A percentile compares a stretch with the other conserved stretches of the same genome.
These are phyloP conservation scores for Ulmus americana DNA, from an alignment of 331 rosid genomes.

Conservation along the genomic window DNA sequence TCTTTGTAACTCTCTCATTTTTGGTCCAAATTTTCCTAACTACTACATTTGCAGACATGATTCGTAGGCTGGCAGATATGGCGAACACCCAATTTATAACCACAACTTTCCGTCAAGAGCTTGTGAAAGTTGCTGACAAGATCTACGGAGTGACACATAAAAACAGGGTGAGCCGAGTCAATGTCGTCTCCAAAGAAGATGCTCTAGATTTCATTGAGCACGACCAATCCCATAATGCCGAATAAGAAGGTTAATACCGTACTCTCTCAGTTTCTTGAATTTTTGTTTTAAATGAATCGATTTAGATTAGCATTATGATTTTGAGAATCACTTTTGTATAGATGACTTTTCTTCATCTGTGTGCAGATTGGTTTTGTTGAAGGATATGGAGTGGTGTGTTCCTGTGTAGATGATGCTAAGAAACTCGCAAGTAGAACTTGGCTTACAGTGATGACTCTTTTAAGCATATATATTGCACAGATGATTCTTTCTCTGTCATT, in stretches of 20 bases:
- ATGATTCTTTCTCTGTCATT: too few species aligned
- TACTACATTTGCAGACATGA: constrained; percentile 58
- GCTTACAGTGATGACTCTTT: too few species aligned
- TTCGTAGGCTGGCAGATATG: constrained; percentile 80
- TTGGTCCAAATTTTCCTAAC: constrained; percentile 27
- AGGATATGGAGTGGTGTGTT: too few species aligned
- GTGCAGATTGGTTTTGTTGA: too few species aligned
- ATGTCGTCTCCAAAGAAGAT: constrained; percentile 57
- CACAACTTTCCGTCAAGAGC: constrained; percentile 89
- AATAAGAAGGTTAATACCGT: constrained; percentile 39
- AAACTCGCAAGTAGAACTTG: too few species aligned
- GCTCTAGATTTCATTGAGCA: constrained; percentile 84
- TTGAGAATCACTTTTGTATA: too few species aligned
- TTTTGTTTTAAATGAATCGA: background rate
- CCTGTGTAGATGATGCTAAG: too few species aligned
- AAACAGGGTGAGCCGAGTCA: constrained; percentile 88
- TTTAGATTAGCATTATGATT: too few species aligned
- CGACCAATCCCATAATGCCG: constrained; percentile 83
- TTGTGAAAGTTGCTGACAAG: constrained; percentile 91
- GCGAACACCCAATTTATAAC: constrained; percentile 88
- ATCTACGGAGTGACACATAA: constrained; percentile 85
- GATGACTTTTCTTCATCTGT: too few species aligned
- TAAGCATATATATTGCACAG: too few species aligned
- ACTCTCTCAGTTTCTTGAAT: background rate
- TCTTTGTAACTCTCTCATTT: too few species aligned